phyloP scores from a whole-genome alignment of 306 rosid genomes.

The Malus fusca region DNA sequence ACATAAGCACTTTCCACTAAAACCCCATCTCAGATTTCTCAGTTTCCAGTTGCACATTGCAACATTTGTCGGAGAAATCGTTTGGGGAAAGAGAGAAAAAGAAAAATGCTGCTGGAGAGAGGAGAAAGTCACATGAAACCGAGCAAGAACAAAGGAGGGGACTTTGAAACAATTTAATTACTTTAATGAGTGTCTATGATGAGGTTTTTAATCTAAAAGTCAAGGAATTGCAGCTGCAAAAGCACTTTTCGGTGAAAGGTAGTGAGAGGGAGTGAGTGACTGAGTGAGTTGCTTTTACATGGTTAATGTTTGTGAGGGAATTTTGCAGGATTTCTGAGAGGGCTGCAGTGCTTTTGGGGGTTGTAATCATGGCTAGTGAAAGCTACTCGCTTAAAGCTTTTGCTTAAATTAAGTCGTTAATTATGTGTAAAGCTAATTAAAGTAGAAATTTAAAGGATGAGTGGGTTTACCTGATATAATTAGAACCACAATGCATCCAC shows the following conservation, averaged over 20 bases:
- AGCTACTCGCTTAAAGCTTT: constrained; percentile 35
- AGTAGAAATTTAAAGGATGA: constrained; percentile 36
- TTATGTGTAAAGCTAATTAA: constrained; percentile 49
- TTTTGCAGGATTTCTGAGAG: constrained; percentile 53
- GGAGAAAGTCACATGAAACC: constrained; percentile 52
- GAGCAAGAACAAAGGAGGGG: constrained; percentile 40
- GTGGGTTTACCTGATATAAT: constrained; percentile 43
- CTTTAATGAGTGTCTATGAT: constrained; percentile 53
- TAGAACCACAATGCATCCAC: constrained; percentile 24
- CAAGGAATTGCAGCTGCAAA: constrained; percentile 47
- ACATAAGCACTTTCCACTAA: neutral
- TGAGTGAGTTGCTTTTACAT: constrained; percentile 13
- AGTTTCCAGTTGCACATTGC: neutral
- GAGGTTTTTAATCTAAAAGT: constrained; percentile 37
- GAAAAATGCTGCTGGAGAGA: constrained; percentile 26
- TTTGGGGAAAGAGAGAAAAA: constrained; percentile 19
- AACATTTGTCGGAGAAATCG: constrained; percentile 20
- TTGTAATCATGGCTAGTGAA: constrained; percentile 60
- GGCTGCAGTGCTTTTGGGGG: constrained; percentile 63
- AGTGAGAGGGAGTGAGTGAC: neutral
- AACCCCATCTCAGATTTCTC: neutral
- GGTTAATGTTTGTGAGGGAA: constrained; percentile 27
- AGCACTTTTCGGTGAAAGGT: constrained; percentile 95
- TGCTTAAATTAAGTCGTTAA: constrained; percentile 33
- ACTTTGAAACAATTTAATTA: constrained; percentile 22